phyloP scores from a whole-genome alignment of 192 early-diverging fungal genomes.

The Coemansia aciculifera region DNA sequence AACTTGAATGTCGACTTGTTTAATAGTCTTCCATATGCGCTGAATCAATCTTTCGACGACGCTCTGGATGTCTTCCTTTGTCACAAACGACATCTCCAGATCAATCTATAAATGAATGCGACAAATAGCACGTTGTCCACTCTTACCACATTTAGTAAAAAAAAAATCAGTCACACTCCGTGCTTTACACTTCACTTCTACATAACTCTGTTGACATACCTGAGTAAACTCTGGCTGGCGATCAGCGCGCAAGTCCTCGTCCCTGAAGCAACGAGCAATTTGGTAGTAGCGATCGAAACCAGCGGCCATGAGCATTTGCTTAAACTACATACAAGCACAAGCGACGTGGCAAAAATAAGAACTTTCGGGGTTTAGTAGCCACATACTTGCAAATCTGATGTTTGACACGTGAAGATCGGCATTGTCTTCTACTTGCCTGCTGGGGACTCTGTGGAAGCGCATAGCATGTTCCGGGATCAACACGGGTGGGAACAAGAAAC shows the following conservation, averaged over 20 bases:
- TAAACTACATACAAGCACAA: constrained; percentile 63
- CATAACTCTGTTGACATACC: constrained; percentile 36
- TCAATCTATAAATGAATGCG: constrained; percentile 66
- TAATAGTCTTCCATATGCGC: constrained; percentile 62
- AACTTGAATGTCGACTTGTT: constrained; percentile 57
- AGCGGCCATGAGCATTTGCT: constrained; percentile 89
- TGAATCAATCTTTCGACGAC: constrained; percentile 74
- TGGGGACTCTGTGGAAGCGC: constrained; percentile 91
- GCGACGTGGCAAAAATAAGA: not conserved
- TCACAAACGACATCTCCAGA: constrained; percentile 86
- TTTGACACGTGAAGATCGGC: not conserved
- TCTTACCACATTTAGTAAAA: not conserved
- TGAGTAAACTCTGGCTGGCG: constrained; percentile 95
- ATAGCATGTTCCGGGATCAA: constrained; percentile 67
- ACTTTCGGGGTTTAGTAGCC: not conserved
- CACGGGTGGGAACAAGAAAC: constrained; percentile 89
- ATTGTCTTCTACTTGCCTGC: constrained; percentile 54
- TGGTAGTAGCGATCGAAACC: constrained; percentile 92
- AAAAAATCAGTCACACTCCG: not conserved
- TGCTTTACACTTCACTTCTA: not conserved
- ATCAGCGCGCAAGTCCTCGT: constrained; percentile 84
- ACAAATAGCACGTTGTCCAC: not conserved
- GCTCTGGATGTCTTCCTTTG: constrained; percentile 66
- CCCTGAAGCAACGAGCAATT: constrained; percentile 88
- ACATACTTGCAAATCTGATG: not conserved